phyloP scores from a whole-genome alignment of 2,329 filamentous ascomycete species.

The Colletotrichum sansevieriae region DNA sequence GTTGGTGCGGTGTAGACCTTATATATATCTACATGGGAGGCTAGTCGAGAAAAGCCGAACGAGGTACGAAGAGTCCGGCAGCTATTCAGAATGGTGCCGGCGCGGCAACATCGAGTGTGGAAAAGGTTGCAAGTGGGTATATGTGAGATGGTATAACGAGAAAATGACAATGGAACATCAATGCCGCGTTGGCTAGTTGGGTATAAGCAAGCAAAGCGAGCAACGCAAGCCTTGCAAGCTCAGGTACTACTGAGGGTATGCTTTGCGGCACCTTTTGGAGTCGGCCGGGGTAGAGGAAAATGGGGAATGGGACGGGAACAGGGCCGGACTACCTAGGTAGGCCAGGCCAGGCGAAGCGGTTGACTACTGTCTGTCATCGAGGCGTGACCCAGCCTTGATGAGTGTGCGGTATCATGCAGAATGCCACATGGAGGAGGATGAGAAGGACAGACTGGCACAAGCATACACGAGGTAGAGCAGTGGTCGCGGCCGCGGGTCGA shows the following conservation, averaged over 20 bases:
- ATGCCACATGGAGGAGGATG: too few relatives aligned
- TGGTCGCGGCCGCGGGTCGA: slow-evolving; percentile 5
- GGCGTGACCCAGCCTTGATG: slow-evolving; percentile 4
- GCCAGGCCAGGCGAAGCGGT: slow-evolving; percentile 9
- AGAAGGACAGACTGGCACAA: too few relatives aligned
- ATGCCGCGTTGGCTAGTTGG: slow-evolving; percentile 34
- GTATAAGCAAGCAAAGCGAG: not conserved
- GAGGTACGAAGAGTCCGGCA: slow-evolving; percentile 21
- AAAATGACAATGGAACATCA: slow-evolving; percentile 34
- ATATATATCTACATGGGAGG: slow-evolving; percentile 29
- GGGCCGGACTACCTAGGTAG: not conserved
- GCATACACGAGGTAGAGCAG: not conserved
- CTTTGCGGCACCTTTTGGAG: not conserved
- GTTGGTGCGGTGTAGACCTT: slow-evolving; percentile 17
- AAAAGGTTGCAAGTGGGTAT: slow-evolving; percentile 31
- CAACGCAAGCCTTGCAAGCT: slow-evolving; percentile 11
- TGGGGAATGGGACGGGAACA: slow-evolving; percentile 12
- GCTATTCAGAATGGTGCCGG: slow-evolving; percentile 24
- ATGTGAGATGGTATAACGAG: slow-evolving; percentile 19
- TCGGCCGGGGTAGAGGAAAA: slow-evolving; percentile 10
- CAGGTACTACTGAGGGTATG: not conserved
- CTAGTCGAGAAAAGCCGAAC: slow-evolving; percentile 22
- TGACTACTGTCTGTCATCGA: not conserved
- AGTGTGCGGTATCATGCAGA: not conserved
- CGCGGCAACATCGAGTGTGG: slow-evolving; percentile 32